Percentiles rank a stretch among this genome's conserved stretches.
These are phyloP conservation scores for Apiotrichum gamsii DNA, from an alignment of 1,284 basidiomycete genomes.

Conservation along the genomic window DNA sequence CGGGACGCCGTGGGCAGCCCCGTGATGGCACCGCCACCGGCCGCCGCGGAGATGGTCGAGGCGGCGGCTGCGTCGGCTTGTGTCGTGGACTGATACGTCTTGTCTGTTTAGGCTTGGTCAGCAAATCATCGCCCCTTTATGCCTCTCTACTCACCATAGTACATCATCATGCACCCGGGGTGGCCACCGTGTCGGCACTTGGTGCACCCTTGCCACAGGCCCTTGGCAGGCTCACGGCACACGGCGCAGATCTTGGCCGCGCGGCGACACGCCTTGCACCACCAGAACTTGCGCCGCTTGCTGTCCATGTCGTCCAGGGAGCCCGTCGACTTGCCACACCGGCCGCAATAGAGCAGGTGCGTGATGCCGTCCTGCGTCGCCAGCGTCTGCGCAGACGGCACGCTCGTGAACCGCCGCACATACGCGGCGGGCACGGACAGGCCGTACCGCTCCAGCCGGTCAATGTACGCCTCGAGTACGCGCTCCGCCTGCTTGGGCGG, in stretches of 20 bases:
- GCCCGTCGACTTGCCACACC: conserved; percentile 38
- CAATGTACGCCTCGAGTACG: conserved; percentile 34
- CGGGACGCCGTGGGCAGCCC: neutral
- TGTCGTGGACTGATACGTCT: neutral
- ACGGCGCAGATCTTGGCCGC: conserved; percentile 32
- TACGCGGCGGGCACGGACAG: conserved; percentile 30
- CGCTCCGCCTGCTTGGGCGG: conserved; percentile 29
- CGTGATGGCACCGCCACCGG: neutral
- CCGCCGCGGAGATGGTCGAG: no score
- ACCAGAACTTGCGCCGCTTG: conserved; percentile 37
- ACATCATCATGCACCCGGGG: conserved; percentile 33
- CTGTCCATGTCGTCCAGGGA: conserved; percentile 36
- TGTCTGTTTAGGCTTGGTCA: no score
- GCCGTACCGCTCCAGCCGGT: conserved; percentile 31
- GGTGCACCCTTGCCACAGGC: conserved; percentile 37
- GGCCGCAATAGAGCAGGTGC: conserved; percentile 29
- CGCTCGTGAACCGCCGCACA: conserved; percentile 23
- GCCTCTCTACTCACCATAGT: conserved; percentile 37
- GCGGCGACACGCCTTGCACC: conserved; percentile 32
- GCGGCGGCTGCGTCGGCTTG: no score
- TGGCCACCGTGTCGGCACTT: conserved; percentile 42
- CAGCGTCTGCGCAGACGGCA: conserved; percentile 26
- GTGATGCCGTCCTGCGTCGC: conserved; percentile 35
- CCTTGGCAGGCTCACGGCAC: conserved; percentile 33
- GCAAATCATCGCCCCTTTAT: no score